phyloP scores from a whole-genome alignment of 805 yeast species.

The Kluyveromyces dobzhanskii region DNA sequence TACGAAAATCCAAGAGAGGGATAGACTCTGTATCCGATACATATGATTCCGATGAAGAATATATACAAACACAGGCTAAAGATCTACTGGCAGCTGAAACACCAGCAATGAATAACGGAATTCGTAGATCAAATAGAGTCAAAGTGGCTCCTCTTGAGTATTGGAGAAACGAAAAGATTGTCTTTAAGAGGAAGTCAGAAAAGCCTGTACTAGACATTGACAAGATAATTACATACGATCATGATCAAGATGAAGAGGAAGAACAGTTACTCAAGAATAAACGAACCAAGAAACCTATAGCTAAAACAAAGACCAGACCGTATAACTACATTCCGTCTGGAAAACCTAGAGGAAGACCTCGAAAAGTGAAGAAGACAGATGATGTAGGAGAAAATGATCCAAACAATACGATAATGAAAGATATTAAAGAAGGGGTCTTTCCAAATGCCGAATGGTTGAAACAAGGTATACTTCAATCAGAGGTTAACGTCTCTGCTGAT shows the following conservation, averaged over 20 bases:
- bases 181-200: slow-evolving; percentile 39
- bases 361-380: slow-evolving; percentile 11
- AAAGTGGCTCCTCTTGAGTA: slow-evolving; percentile 66
- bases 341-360: slow-evolving; percentile 25
- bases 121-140: slow-evolving; percentile 58
- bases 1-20: slow-evolving; percentile 8
- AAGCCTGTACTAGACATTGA: slow-evolving; percentile 47
- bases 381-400: slow-evolving; percentile 9
- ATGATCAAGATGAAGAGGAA: slow-evolving; percentile 21
- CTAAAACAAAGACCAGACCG: slow-evolving; percentile 12
- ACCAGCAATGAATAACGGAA: slow-evolving; percentile 24
- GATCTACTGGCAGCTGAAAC: slow-evolving; percentile 12
- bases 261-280: slow-evolving; percentile 14
- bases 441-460: slow-evolving; percentile 23
- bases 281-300: slow-evolving; percentile 9
- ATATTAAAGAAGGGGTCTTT: slow-evolving; percentile 17
- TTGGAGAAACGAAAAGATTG: slow-evolving; percentile 76
- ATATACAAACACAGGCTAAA: slow-evolving; percentile 14
- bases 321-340: slow-evolving; percentile 20
- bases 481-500: slow-evolving; percentile 22
- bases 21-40: slow-evolving; percentile 12
- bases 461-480: slow-evolving; percentile 21
- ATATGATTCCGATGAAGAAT: slow-evolving; percentile 21
- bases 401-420: slow-evolving; percentile 16
- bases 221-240: slow-evolving; percentile 42